Percentiles rank a stretch among this genome's conserved stretches.
Evolutionary conservation across 257 asterid genomes (phyloP).

Genomic region (Penstemon newberryi): DNA sequence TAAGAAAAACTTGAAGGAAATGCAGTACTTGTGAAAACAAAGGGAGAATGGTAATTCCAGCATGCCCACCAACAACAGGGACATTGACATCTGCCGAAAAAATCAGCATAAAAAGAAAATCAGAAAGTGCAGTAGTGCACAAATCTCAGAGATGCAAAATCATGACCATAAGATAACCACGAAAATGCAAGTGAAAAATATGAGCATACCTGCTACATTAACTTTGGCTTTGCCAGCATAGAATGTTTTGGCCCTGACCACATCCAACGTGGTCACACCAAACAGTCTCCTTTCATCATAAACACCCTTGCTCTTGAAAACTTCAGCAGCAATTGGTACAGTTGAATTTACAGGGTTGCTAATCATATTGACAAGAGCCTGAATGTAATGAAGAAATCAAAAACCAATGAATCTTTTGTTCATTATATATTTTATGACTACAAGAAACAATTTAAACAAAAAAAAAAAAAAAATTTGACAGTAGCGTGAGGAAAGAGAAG

Average conservation of each 20-base stretch:
- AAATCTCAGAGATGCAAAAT: not conserved
- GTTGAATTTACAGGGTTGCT: conserved; percentile 95
- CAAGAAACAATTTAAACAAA: not conserved
- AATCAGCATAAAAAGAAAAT: not conserved
- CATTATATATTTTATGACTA: not conserved
- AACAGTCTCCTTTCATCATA: conserved; percentile 67
- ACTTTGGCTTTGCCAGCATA: conserved; percentile 85
- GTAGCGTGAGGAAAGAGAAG: not conserved
- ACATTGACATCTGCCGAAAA: conserved; percentile 66
- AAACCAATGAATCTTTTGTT: conserved; percentile 7
- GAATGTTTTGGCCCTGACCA: conserved; percentile 91
- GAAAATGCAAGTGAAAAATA: not conserved
- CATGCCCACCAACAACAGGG: conserved; percentile 96
- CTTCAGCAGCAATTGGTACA: conserved; percentile 93
- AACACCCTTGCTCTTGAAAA: conserved; percentile 78
- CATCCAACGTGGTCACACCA: conserved; percentile 96
- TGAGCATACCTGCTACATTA: conserved; percentile 60
- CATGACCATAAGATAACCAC: not conserved
- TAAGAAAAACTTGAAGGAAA: not conserved
- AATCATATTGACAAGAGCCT: conserved; percentile 85
- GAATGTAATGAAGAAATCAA: conserved; percentile 11
- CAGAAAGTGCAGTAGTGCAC: conserved; percentile 23
- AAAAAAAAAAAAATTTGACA: not conserved
- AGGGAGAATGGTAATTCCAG: conserved; percentile 93
- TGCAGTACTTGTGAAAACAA: conserved; percentile 75